Base-by-base conservation (phyloP, 306 rosid species). In the Datisca glomerata region DNA sequence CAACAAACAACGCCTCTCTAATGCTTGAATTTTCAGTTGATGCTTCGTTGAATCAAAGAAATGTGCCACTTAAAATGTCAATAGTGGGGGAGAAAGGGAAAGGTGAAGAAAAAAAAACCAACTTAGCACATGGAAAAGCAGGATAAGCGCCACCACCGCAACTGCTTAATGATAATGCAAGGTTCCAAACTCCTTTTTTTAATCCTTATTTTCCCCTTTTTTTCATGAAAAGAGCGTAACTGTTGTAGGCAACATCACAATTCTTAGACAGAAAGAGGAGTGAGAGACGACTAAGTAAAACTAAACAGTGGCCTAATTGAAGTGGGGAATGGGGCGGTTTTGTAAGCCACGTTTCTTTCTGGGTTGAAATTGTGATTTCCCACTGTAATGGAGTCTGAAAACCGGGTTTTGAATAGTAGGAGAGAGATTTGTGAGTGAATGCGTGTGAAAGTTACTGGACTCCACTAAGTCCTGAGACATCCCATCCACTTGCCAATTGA, bases 121-220 rank as follows among this genome's bases (percentile, higher is more conserved):
- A 72, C 63, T 32, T 58, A 63, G 69, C 83, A 79, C 80, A 87
- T 69, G 94, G 73, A 64, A 68, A 61, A 57, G 60, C 51, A 38
- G 41, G 50, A 65, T 15, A 19, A 64, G 36, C 68, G 23, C 55
- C 28, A 60, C 51, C 41, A 45, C 55, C 69, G 50, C 78, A 67
- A 34, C 63, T 41, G 55, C 63, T 45, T 60, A 72, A 14, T 66
- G 69, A 69, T 46, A 46, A 40, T 23, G 50, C 65, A 42, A 59
- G 31, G 55, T 51, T 73, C 69, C 72, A 28, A 58, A 44, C 28
- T 37, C 43, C 59, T n/a, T n/a, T n/a, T n/a, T 8, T 6, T 13
- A 32, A 18, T 42, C 4, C 13, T 56, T 21, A 41, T 6, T 4
- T 49, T 31, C 40, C 24, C 24, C 45, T 49, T 17, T 31, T 27